Conservation (phyloP, 2,329 filamentous ascomycete species). For the Pseudogymnoascus sp. region DNA sequence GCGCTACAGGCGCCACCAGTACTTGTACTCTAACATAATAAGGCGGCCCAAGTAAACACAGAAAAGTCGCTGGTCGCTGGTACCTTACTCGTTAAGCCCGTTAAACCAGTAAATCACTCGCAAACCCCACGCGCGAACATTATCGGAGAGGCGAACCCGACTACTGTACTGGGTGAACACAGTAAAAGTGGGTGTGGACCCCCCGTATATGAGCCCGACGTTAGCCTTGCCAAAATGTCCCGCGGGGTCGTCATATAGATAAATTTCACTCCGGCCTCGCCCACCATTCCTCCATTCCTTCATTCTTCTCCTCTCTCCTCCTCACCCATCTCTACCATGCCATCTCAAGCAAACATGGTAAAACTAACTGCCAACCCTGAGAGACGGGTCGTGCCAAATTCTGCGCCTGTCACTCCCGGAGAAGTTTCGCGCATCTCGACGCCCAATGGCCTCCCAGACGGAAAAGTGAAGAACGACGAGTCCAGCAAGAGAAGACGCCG, state of each 20-base stretch:
- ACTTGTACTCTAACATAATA: background rate
- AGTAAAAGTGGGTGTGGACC: background rate
- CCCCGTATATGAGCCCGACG: conserved; percentile 4
- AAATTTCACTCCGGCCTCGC: conserved; percentile 8
- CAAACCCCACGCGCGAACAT: background rate
- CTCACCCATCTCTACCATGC: background rate
- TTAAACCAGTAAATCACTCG: background rate
- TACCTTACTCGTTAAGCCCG: background rate
- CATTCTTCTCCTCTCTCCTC: background rate
- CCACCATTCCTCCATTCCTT: background rate
- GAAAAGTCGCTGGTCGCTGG: background rate
- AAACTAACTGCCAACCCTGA: background rate
- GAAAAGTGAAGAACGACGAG: conserved; percentile 15
- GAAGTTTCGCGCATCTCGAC: conserved; percentile 14
- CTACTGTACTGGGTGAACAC: background rate
- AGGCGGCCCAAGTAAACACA: background rate
- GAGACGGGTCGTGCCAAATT: background rate
- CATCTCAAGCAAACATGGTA: conserved; percentile 2
- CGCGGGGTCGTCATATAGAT: conserved; percentile 8
- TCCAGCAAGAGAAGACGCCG: conserved; percentile 19
- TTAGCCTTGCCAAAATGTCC: conserved; percentile 7
- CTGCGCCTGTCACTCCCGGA: background rate
- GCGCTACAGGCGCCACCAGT: background rate
- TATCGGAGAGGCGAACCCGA: conserved; percentile 3
- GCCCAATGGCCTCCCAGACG: conserved; percentile 7